Evolutionary conservation across 2,329 filamentous ascomycete genomes (phyloP).

Genomic region (Venturia aucupariae): DNA sequence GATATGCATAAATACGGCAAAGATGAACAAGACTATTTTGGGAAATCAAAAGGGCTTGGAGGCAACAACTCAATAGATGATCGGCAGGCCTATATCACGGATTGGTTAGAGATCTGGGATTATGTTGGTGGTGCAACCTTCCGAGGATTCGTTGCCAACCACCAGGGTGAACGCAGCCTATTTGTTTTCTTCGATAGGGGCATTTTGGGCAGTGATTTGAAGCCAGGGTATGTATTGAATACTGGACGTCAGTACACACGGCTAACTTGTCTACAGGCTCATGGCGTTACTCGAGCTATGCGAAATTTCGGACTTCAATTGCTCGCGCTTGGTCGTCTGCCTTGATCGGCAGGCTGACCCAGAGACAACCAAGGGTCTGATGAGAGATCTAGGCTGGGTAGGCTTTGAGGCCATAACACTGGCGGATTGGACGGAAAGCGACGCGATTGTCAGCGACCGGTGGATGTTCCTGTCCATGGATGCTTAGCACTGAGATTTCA

Average conservation of each 20-base stretch:
- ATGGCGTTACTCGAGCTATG: slow-evolving; percentile 88
- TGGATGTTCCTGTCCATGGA: slow-evolving; percentile 92
- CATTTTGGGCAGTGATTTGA: slow-evolving; percentile 66
- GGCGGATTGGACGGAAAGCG: slow-evolving; percentile 58
- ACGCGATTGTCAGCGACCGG: slow-evolving; percentile 59
- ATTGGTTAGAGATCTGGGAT: slow-evolving; percentile 75
- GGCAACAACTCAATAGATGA: slow-evolving; percentile 5
- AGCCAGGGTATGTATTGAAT: slow-evolving; percentile 62
- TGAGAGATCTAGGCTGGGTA: slow-evolving; percentile 85
- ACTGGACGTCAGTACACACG: slow-evolving; percentile 15
- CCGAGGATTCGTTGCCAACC: slow-evolving; percentile 71
- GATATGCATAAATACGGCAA: slow-evolving; percentile 47
- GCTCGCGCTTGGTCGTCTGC: slow-evolving; percentile 69
- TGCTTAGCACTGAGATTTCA: slow-evolving; percentile 37
- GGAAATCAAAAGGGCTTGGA: background rate
- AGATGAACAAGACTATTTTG: slow-evolving; percentile 5
- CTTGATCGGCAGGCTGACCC: slow-evolving; percentile 62
- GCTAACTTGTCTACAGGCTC: slow-evolving; percentile 45
- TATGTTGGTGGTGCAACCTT: slow-evolving; percentile 78
- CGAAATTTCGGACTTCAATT: slow-evolving; percentile 60
- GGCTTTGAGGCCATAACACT: slow-evolving; percentile 79
- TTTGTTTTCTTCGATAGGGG: slow-evolving; percentile 81
- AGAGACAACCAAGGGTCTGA: slow-evolving; percentile 55
- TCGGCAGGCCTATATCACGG: slow-evolving; percentile 34
- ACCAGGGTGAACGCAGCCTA: slow-evolving; percentile 61